Base-by-base conservation (phyloP, 352 stramenopile species). In the Globisporangium carolinianum region DNA sequence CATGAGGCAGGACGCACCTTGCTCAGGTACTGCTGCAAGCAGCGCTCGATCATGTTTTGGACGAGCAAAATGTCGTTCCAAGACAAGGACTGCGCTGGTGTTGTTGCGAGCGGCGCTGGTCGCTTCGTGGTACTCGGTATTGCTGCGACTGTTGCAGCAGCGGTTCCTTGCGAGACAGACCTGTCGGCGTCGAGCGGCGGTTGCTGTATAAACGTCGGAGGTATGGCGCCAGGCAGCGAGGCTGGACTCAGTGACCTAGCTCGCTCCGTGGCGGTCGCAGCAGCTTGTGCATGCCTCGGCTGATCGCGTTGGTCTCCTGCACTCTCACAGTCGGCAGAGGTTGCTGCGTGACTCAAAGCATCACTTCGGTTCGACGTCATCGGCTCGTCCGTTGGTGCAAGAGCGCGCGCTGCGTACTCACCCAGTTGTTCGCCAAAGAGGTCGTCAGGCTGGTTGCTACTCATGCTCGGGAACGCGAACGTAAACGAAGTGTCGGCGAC, bases 41-140 rank as follows among this genome's bases (percentile, higher is more conserved):
- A 97, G 12, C 85, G 75, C 70, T 96, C 86, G 51, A 96, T 96
- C 41, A 96, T 73, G 53, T 93, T 94, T 59, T 97, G 88, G 5
- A 97, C 88, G 1, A 72, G 72, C 12, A 96, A 68, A 60, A 97
- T 95, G 36, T 97, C 85, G 24, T 89, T 88, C 88, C 88, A 97
- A 3, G 87, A 94, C 56, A 95, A 87, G 11, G 61, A 67, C 38
- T 72, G 66, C 14, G 63, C 48, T 14, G 11, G 48, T 15, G 38
- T 14, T 35, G 42, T 12, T 14, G 11, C 12, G 12, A n/a, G 32
- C 35, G 50, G 36, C 3, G 50, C 7, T 5, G 50, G 49, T 17
- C 14, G 49, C 49, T 54, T 54, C 8, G 45, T 8, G 39, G 24
- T 8, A 52, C 47, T 52, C 36, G 35, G 4, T 6, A 5, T 48